Evolutionary conservation across 495 filamentous ascomycete genomes (phyloP).

Genomic region (Trichoderma gamsii): DNA sequence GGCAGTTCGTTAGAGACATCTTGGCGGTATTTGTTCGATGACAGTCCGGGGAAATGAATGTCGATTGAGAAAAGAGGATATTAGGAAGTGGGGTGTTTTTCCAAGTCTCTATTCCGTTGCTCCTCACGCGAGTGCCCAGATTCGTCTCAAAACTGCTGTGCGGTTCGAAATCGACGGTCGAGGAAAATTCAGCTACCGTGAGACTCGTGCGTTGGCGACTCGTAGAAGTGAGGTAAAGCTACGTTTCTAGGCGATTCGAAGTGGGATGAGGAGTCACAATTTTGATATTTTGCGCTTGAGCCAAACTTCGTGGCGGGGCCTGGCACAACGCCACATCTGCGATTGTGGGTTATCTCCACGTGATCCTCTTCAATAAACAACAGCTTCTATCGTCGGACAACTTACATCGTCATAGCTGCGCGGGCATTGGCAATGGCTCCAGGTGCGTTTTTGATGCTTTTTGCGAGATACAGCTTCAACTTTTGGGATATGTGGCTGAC

Average conservation of each 20-base stretch:
- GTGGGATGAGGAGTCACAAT: slow-evolving; percentile 16
- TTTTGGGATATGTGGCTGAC: slow-evolving; percentile 17
- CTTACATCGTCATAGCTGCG: slow-evolving; percentile 2
- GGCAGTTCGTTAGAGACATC: slow-evolving; percentile 98
- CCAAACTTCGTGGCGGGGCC: slow-evolving; percentile 13
- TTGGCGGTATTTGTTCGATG: slow-evolving; percentile 24
- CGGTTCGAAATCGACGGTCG: not conserved
- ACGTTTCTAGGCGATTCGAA: slow-evolving; percentile 13
- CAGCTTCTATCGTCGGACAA: not conserved
- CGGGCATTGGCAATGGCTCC: slow-evolving; percentile 24
- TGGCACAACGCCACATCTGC: slow-evolving; percentile 7
- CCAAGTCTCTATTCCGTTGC: not conserved
- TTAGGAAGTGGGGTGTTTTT: slow-evolving; percentile 10
- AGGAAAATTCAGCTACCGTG: not conserved
- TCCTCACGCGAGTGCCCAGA: not conserved
- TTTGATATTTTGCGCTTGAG: slow-evolving; percentile 16
- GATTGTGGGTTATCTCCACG: slow-evolving; percentile 5
- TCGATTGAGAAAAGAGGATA: slow-evolving; percentile 8
- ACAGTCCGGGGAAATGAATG: not conserved
- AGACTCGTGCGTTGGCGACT: slow-evolving; percentile 1
- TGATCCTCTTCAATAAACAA: slow-evolving; percentile 14
- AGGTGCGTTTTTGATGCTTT: slow-evolving; percentile 18
- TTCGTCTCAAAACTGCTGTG: not conserved
- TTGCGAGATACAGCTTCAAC: not conserved
- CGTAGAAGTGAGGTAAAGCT: not conserved